A percentile compares a stretch with the other conserved stretches of the same genome.
Evolutionary conservation across 2,329 filamentous ascomycete genomes (phyloP).

Genomic region (Botrytis hyacinthi): DNA sequence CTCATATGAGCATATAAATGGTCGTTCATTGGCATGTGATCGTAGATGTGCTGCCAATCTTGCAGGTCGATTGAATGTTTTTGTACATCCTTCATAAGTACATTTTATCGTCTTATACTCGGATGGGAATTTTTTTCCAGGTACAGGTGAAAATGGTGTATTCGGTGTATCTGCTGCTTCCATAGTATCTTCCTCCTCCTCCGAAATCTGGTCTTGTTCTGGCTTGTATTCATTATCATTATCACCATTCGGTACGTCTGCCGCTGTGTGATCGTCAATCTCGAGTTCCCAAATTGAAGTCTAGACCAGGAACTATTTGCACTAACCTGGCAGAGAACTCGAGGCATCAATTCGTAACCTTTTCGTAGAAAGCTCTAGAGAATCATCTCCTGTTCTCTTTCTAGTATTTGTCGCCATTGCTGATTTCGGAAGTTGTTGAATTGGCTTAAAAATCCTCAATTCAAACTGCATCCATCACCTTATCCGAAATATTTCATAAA

Average conservation of each 20-base stretch:
- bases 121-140: constrained; percentile 57
- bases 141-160: constrained; percentile 50
- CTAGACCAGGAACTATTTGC: constrained; percentile 23
- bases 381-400: constrained; percentile 30
- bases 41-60: constrained; percentile 76
- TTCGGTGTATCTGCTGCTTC: constrained; percentile 44
- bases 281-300: neutral
- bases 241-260: constrained; percentile 43
- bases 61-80: constrained; percentile 84
- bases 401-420: constrained; percentile 30
- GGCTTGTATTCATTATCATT: constrained; percentile 40
- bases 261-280: constrained; percentile 16
- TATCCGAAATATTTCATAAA: constrained; percentile 22
- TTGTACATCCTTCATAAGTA: constrained; percentile 69
- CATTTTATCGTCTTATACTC: constrained; percentile 77
- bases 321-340: constrained; percentile 20
- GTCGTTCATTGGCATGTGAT: constrained; percentile 81
- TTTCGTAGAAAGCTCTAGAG: constrained; percentile 28
- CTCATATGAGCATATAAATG: constrained; percentile 68
- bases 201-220: constrained; percentile 36
- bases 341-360: constrained; percentile 28
- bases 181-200: constrained; percentile 41
- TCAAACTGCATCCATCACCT: neutral
- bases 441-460: neutral
- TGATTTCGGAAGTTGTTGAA: neutral